Conservation (phyloP, 306 rosid species). For the Leucaena leucocephala region DNA sequence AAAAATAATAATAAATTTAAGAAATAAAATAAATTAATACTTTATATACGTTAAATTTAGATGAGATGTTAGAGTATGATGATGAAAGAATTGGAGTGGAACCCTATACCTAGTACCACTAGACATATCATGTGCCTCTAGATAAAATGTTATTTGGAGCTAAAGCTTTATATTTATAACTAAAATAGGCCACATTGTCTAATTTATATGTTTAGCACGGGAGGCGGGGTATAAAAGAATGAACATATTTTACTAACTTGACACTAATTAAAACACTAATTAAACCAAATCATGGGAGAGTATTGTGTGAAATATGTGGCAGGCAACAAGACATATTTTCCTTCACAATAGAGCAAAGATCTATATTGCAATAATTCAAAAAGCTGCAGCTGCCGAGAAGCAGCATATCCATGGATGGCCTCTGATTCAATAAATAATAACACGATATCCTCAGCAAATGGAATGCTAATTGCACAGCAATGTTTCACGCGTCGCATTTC, state of each 20-base stretch:
- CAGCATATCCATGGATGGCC: constrained; percentile 6
- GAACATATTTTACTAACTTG: too few species aligned
- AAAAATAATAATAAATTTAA: too few species aligned
- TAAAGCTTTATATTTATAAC: too few species aligned
- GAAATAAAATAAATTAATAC: too few species aligned
- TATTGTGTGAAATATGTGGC: not conserved
- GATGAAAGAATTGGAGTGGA: too few species aligned
- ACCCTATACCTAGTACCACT: too few species aligned
- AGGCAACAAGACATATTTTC: constrained; percentile 18
- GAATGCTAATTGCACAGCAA: constrained; percentile 71
- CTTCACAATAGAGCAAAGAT: constrained; percentile 1
- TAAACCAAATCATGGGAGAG: not conserved
- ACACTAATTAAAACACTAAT: not conserved
- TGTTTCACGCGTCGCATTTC: constrained; percentile 88
- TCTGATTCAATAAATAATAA: constrained; percentile 14
- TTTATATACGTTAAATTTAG: too few species aligned
- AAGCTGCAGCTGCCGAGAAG: constrained; percentile 29
- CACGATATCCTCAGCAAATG: constrained; percentile 28
- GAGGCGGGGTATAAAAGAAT: too few species aligned
- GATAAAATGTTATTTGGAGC: too few species aligned
- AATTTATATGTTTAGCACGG: not conserved
- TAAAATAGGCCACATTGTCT: too few species aligned
- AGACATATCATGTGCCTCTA: too few species aligned
- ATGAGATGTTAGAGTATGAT: too few species aligned
- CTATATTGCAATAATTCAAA: constrained; percentile 17